Percentiles rank a stretch among this genome's conserved stretches.
Conservation (phyloP, 805 yeast genomes). For the Teunomyces panamensis region DNA sequence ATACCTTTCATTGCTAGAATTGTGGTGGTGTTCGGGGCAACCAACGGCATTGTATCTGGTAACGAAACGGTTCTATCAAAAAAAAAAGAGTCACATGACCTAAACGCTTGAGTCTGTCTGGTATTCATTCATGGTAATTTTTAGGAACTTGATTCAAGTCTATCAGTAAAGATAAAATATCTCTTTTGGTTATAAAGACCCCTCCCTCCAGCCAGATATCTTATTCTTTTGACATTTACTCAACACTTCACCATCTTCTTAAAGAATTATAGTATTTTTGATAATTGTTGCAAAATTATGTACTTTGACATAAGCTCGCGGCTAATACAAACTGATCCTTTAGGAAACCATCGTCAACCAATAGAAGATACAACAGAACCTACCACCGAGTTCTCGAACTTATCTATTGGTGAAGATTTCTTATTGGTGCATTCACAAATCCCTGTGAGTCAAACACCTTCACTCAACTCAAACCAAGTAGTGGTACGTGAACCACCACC, state of each 20-base stretch:
- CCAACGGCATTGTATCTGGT: not conserved
- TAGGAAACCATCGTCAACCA: not conserved
- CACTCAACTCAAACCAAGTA: not conserved
- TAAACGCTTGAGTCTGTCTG: not conserved
- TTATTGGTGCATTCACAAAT: conserved; percentile 17
- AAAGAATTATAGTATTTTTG: not conserved
- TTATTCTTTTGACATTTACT: no score
- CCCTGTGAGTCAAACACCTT: conserved; percentile 1
- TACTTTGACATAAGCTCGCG: not conserved
- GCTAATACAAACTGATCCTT: not conserved
- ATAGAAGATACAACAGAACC: not conserved
- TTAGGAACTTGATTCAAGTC: not conserved
- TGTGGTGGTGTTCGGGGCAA: not conserved
- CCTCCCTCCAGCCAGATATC: no score
- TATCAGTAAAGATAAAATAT: not conserved
- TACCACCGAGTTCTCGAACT: conserved; percentile 2
- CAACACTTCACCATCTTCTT: not conserved
- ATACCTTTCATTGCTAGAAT: not conserved
- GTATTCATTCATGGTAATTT: not conserved
- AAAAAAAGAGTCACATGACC: not conserved
- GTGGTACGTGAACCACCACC: conserved; percentile 13
- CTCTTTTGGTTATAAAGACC: no score
- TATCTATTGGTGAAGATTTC: conserved; percentile 18
- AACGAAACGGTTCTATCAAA: no score
- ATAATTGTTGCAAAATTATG: not conserved